These are phyloP conservation scores for Oligophagozyma castellii DNA, from an alignment of 1,139 yeast genomes.

Conservation along the genomic window DNA sequence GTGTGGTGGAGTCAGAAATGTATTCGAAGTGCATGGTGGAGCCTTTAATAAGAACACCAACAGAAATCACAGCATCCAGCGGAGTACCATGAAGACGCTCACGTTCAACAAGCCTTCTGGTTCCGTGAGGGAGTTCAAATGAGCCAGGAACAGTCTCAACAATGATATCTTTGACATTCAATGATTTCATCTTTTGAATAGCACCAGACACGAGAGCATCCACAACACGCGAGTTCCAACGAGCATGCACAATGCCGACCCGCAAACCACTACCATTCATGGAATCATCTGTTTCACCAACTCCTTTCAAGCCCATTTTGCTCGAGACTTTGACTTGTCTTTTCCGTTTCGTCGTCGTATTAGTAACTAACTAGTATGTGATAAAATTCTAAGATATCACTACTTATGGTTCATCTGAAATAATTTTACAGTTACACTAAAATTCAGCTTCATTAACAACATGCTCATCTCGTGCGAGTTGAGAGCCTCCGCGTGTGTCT, in stretches of 20 bases:
- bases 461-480: conserved; percentile 63
- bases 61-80: conserved; percentile 80
- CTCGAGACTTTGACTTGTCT: too few species aligned
- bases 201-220: conserved; percentile 76
- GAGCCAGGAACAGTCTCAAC: conserved; percentile 89
- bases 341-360: too few species aligned
- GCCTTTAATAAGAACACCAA: conserved; percentile 91
- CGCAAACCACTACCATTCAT: conserved; percentile 58
- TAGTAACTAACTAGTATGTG: too few species aligned
- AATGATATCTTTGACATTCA: conserved; percentile 62
- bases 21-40: conserved; percentile 97
- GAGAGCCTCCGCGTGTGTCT: conserved; percentile 88
- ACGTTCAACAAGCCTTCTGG: conserved; percentile 39
- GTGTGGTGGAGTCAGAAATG: conserved; percentile 81
- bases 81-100: conserved; percentile 34
- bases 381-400: too few species aligned
- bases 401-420: too few species aligned
- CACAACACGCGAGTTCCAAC: conserved; percentile 80
- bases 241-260: conserved; percentile 83
- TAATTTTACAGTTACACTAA: conserved; percentile 24
- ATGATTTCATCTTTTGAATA: conserved; percentile 37
- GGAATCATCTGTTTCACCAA: conserved; percentile 56
- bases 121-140: conserved; percentile 80
- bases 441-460: conserved; percentile 56
- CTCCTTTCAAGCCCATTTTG: conserved; percentile 65